Conservation (phyloP, 495 filamentous ascomycete genomes). For the Hyaloscypha variabilis region DNA sequence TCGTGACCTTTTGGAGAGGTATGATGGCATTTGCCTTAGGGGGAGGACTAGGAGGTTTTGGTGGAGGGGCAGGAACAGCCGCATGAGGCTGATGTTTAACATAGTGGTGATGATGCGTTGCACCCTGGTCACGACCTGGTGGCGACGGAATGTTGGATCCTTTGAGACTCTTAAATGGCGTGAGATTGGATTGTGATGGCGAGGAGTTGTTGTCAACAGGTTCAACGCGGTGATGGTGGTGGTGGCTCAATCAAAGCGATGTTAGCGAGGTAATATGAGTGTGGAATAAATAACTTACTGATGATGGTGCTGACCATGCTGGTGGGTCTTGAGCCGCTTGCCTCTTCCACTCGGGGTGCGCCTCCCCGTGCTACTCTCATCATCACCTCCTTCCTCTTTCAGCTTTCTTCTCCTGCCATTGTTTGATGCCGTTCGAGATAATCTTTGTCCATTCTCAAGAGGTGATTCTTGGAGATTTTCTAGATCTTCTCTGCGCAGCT, state of each 20-base stretch:
- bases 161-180: slow-evolving; percentile 30
- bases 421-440: slow-evolving; percentile 48
- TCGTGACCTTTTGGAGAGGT: slow-evolving; percentile 63
- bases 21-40: slow-evolving; percentile 45
- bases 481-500: slow-evolving; percentile 48
- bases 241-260: slow-evolving; percentile 31
- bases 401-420: slow-evolving; percentile 60
- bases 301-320: slow-evolving; percentile 59
- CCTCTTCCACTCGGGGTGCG: slow-evolving; percentile 54
- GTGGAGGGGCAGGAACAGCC: slow-evolving; percentile 39
- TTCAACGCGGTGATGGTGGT: slow-evolving; percentile 30
- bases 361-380: slow-evolving; percentile 59
- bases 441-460: slow-evolving; percentile 39
- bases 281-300: slow-evolving; percentile 47
- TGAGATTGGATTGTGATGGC: slow-evolving; percentile 26
- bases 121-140: slow-evolving; percentile 26
- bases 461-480: slow-evolving; percentile 42
- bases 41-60: slow-evolving; percentile 35
- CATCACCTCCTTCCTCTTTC: slow-evolving; percentile 63
- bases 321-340: slow-evolving; percentile 63
- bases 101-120: slow-evolving; percentile 31
- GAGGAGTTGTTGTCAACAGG: slow-evolving; percentile 24
- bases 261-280: slow-evolving; percentile 21
- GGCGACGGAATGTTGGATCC: slow-evolving; percentile 20
- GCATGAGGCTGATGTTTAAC: slow-evolving; percentile 63